phyloP scores from a whole-genome alignment of 192 early-diverging fungal genomes.

The Backusella sp. region DNA sequence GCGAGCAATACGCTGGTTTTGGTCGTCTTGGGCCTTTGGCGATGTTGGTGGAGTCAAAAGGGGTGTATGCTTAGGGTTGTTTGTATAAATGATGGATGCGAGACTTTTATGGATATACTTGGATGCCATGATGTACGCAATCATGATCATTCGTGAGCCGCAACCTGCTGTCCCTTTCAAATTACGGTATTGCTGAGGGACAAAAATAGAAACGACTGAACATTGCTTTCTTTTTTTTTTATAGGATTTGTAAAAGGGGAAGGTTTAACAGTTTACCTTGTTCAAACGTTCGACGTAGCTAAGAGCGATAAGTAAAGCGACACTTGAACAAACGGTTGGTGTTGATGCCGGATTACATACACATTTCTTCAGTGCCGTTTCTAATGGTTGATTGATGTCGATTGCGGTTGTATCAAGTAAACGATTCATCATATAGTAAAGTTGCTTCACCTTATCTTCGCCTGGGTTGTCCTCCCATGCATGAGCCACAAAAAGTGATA shows the following conservation, averaged over 20 bases:
- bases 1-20: constrained; percentile 3
- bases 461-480: constrained; percentile 17
- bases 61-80: not conserved
- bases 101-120: constrained; percentile 38
- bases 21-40: not conserved
- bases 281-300: constrained; percentile 47
- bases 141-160: constrained; percentile 44
- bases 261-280: constrained; percentile 13
- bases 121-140: constrained; percentile 48
- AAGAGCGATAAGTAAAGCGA: constrained; percentile 43
- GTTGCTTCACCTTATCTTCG: not conserved
- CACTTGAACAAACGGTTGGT: constrained; percentile 37
- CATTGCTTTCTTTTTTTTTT: not conserved
- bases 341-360: constrained; percentile 18
- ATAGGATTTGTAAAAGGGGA: not conserved
- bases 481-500: constrained; percentile 12
- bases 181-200: constrained; percentile 40
- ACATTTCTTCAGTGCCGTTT: constrained; percentile 12
- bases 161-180: constrained; percentile 43
- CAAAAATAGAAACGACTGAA: not conserved
- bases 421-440: constrained; percentile 16
- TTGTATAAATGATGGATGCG: constrained; percentile 14
- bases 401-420: constrained; percentile 14
- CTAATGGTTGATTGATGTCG: constrained; percentile 1
- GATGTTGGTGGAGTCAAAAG: not conserved